Base-by-base conservation (phyloP, 2,329 filamentous ascomycete species). In the Venturia aucupariae region DNA sequence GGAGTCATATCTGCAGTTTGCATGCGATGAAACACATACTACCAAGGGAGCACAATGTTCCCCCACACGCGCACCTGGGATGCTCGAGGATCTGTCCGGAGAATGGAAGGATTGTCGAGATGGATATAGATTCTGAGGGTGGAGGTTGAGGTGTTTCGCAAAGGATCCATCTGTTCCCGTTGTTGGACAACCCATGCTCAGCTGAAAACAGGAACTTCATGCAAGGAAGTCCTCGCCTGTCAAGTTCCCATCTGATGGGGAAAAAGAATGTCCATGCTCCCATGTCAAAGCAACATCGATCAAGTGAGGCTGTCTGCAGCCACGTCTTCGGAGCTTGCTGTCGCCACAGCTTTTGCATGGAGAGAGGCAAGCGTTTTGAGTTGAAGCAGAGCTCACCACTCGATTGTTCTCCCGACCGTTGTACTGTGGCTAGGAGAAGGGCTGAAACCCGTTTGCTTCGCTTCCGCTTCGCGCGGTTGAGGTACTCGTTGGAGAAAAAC, bases 1-100 rank as follows among this genome's bases (percentile, higher is more conserved):
- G 51, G 51, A 57, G 30, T 57, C 51, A 57, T 24, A 35, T 4
- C 24, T 57, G 51, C 51, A 57, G n/a, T 57, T 35, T 57, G 51
- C 51, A 35, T 57, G 27, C 30, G 51, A 57, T 57, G 51, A 57
- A 57, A 57, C 51, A 35, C 30, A 19, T 55, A 35, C 13, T 17
- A 55, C 15, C 44, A 22, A 55, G 51, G 24, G 30, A 35, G 27
- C 27, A 55, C 27, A 13, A 32, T 32, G 51, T 35, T 35, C 11
- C 27, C 8, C 48, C 48, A 55, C 48, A 35, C 5, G 27, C 2
- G 24, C 27, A 19, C 48, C 32, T 24, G 32, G 4, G 27, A 57
- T 57, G 30, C 30, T 57, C 51, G 51, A 57, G 30, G 27, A 55
- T 55, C 51, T 35, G 30, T 2, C 22, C 27, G 32, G 15, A 24